Conservation (phyloP, 306 rosid species). For the Amphicarpaea edgeworthii region DNA sequence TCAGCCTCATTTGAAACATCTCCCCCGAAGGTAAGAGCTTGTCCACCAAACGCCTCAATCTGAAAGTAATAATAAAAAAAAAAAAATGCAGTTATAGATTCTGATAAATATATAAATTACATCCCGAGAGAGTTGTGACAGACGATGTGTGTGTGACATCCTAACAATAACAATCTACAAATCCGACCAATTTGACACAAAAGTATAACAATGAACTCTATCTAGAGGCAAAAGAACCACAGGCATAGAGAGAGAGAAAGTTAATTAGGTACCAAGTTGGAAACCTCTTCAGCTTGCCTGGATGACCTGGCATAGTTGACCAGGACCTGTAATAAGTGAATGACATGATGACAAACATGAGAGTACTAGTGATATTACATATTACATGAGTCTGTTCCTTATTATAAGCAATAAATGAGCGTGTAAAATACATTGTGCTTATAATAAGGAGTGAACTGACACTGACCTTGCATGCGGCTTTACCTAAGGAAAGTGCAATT, state of each 20-base stretch:
- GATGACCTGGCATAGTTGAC: conserved; percentile 85
- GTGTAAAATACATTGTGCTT: too few species aligned
- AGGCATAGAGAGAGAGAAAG: background rate
- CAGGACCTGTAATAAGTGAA: conserved; percentile 55
- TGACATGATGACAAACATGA: too few species aligned
- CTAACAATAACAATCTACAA: too few species aligned
- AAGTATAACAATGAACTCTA: too few species aligned
- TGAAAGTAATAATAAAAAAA: conserved; percentile 41
- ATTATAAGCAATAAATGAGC: too few species aligned
- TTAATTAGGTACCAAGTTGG: conserved; percentile 60
- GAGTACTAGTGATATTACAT: too few species aligned
- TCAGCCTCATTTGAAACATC: conserved; percentile 85
- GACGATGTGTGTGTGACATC: too few species aligned
- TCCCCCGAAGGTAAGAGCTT: conserved; percentile 78
- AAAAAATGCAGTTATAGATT: background rate
- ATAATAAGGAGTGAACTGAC: conserved; percentile 15
- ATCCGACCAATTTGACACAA: too few species aligned
- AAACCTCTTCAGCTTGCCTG: conserved; percentile 80
- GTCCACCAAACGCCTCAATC: conserved; percentile 83
- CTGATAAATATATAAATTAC: too few species aligned
- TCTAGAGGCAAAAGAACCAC: background rate
- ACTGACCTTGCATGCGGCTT: conserved; percentile 75
- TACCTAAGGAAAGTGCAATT: conserved; percentile 77
- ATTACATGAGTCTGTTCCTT: too few species aligned
- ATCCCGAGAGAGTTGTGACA: too few species aligned